These are phyloP conservation scores for Parmelia sp. DNA, from an alignment of 495 filamentous ascomycete genomes.

Conservation along the genomic window DNA sequence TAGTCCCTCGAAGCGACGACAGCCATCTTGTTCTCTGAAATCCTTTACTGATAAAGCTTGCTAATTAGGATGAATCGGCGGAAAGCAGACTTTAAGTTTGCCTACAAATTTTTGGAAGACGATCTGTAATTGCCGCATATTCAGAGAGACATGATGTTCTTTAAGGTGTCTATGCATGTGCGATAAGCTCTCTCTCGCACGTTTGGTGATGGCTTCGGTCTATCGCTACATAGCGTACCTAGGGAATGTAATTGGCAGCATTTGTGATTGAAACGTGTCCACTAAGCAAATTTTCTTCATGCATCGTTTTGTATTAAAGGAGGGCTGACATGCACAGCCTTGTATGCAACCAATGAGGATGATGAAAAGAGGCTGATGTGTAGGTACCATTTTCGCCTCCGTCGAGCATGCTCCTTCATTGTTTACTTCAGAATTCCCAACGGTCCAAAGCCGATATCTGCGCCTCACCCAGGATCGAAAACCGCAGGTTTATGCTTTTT, in stretches of 20 bases:
- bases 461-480: constrained; percentile 5
- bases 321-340: constrained; percentile 1
- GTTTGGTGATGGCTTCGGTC: constrained; percentile 10
- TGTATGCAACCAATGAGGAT: neutral
- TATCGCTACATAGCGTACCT: constrained; percentile 15
- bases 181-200: constrained; percentile 11
- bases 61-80: constrained; percentile 92
- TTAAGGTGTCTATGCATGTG: constrained; percentile 7
- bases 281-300: neutral
- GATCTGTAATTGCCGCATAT: constrained; percentile 54
- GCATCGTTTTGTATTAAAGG: neutral
- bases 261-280: constrained; percentile 1
- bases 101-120: constrained; percentile 94
- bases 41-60: constrained; percentile 15
- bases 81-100: constrained; percentile 97
- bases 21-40: constrained; percentile 10
- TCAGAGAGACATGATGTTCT: neutral
- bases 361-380: neutral
- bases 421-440: constrained; percentile 11
- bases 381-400: neutral
- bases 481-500: neutral
- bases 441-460: neutral
- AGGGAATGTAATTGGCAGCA: constrained; percentile 6
- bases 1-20: constrained; percentile 9
- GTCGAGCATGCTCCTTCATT: neutral